These are phyloP conservation scores for Plasmopara halstedii DNA, from an alignment of 352 stramenopile species.

Conservation along the genomic window DNA sequence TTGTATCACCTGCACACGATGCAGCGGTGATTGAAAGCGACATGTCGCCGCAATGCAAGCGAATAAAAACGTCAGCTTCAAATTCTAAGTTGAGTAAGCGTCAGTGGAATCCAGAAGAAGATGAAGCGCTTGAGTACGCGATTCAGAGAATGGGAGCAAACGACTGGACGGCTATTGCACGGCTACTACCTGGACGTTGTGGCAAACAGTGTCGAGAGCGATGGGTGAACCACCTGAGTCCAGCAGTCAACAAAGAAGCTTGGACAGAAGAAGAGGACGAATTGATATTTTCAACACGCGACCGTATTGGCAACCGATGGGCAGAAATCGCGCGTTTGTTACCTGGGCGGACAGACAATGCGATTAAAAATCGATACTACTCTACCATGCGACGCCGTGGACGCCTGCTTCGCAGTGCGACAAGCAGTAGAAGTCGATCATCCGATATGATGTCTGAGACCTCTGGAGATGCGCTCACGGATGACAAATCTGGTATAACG, in stretches of 20 bases:
- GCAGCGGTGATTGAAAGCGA: conserved; percentile 13
- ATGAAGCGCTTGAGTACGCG: conserved; percentile 41
- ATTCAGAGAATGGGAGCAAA: conserved; percentile 51
- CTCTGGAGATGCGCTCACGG: background rate
- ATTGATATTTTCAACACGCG: conserved; percentile 67
- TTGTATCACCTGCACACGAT: conserved; percentile 19
- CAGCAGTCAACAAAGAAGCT: conserved; percentile 90
- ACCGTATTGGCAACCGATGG: conserved; percentile 94
- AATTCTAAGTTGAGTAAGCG: conserved; percentile 56
- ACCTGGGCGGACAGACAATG: conserved; percentile 93
- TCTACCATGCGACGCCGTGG: conserved; percentile 67
- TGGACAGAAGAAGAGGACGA: conserved; percentile 92
- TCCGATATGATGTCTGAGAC: conserved; percentile 16
- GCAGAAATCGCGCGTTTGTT: conserved; percentile 94
- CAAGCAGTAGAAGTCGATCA: conserved; percentile 10
- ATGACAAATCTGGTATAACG: conserved; percentile 13
- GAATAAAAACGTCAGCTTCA: conserved; percentile 30
- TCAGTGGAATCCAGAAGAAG: conserved; percentile 54
- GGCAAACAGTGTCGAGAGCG: conserved; percentile 96
- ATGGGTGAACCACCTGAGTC: conserved; percentile 96
- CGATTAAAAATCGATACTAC: conserved; percentile 95
- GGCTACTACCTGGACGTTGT: conserved; percentile 87
- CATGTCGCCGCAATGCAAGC: conserved; percentile 55
- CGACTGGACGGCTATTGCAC: conserved; percentile 92
- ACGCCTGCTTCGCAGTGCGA: conserved; percentile 34